Conservation (phyloP, 179 eudicot genomes). For the Pouteria campechiana region DNA sequence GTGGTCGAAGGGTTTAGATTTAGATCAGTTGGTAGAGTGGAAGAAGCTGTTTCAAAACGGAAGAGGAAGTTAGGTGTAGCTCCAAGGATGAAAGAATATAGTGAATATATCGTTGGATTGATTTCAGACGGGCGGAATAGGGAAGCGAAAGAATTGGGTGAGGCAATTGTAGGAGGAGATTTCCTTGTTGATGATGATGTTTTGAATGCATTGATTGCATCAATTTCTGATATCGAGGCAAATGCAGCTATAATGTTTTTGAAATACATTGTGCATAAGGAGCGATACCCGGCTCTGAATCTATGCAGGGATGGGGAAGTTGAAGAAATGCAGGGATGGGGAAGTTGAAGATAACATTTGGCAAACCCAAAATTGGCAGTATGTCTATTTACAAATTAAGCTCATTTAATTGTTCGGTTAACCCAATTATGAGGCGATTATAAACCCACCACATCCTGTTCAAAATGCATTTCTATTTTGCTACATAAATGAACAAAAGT, state of each 20-base stretch:
- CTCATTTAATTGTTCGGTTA: no score
- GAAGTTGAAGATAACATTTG: no score
- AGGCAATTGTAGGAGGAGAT: constrained; percentile 62
- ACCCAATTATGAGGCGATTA: no score
- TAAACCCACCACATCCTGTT: no score
- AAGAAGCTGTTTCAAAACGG: constrained; percentile 48
- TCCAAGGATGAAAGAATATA: constrained; percentile 52
- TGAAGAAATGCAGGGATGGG: constrained; percentile 51
- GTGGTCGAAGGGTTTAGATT: constrained; percentile 53
- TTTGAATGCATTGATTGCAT: constrained; percentile 58
- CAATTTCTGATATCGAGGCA: constrained; percentile 52
- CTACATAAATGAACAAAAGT: no score
- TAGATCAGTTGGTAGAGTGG: constrained; percentile 42
- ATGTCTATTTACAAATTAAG: no score
- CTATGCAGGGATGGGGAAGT: constrained; percentile 36
- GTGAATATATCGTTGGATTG: constrained; percentile 37
- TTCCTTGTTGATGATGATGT: constrained; percentile 70
- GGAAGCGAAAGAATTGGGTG: constrained; percentile 76
- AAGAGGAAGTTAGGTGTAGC: constrained; percentile 89
- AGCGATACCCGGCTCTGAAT: constrained; percentile 41
- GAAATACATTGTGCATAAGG: constrained; percentile 50
- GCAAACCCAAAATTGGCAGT: no score
- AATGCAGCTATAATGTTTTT: constrained; percentile 45
- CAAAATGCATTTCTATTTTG: no score
- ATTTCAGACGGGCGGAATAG: constrained; percentile 43